Evolutionary conservation across 345 rosid species (phyloP).

Genomic region (Camelina neglecta): DNA sequence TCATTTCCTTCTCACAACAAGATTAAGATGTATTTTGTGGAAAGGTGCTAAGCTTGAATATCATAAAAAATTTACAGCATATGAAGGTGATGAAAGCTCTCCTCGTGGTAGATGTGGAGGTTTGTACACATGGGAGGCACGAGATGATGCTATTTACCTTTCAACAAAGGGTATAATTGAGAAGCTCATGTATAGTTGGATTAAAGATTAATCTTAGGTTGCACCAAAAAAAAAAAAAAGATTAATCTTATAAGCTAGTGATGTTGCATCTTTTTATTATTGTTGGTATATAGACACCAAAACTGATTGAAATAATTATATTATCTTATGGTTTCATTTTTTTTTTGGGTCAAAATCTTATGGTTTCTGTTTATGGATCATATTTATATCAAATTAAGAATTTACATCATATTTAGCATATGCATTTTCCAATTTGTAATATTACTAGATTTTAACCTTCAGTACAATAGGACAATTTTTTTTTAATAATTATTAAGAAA

Average conservation of each 20-base stretch:
- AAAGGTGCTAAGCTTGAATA: not conserved
- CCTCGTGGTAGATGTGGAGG: not conserved
- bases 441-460: no score
- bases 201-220: not conserved
- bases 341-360: not conserved
- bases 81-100: not conserved
- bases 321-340: not conserved
- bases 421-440: not conserved
- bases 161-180: not conserved
- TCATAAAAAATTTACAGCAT: slow-evolving; percentile 1
- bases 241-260: not conserved
- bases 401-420: not conserved
- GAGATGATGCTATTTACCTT: slow-evolving; percentile 16
- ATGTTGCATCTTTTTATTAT: not conserved
- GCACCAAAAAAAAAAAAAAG: no score
- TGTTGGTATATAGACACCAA: not conserved
- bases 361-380: not conserved
- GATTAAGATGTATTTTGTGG: not conserved
- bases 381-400: not conserved
- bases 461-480: no score
- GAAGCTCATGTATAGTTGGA: slow-evolving; percentile 18
- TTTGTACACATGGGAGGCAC: not conserved
- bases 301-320: not conserved
- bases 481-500: no score
- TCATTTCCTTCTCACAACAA: not conserved